Percentiles rank a stretch among this genome's conserved stretches.
Evolutionary conservation across 306 rosid species (phyloP).

Genomic region (Cicer bijugum): DNA sequence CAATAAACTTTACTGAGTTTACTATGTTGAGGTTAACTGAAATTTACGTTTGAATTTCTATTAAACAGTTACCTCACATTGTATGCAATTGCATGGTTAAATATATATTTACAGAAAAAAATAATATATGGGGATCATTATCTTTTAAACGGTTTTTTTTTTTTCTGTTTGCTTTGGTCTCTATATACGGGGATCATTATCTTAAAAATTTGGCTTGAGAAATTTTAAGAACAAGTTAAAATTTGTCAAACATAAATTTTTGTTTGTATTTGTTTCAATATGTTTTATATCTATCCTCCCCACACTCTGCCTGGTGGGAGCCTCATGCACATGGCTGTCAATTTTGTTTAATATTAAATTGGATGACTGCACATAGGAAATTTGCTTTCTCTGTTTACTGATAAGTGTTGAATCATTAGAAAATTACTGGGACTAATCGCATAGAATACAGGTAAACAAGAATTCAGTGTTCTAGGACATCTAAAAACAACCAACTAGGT

Average conservation of each 20-base stretch:
- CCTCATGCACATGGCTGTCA: neutral
- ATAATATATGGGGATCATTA: too few relatives aligned
- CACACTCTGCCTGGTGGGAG: neutral
- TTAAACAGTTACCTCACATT: slow-evolving; percentile 26
- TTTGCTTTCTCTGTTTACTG: slow-evolving; percentile 16
- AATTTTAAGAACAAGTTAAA: neutral
- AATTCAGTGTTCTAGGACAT: neutral
- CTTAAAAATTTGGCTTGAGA: neutral
- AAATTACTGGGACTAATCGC: slow-evolving; percentile 1
- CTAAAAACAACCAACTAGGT: neutral
- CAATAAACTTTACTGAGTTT: slow-evolving; percentile 10
- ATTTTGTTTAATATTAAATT: slow-evolving; percentile 19
- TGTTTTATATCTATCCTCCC: neutral
- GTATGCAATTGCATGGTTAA: neutral
- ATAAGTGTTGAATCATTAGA: neutral
- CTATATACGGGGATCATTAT: slow-evolving; percentile 18
- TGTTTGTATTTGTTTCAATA: slow-evolving; percentile 39
- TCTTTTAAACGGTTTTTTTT: neutral
- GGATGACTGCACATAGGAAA: neutral
- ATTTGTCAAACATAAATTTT: neutral
- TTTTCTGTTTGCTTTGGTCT: neutral
- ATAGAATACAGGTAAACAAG: slow-evolving; percentile 1
- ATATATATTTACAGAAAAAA: too few relatives aligned
- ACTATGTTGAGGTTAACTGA: slow-evolving; percentile 29
- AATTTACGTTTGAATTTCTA: slow-evolving; percentile 20